A percentile compares a stretch with the other conserved stretches of the same genome.
These are phyloP conservation scores for Pyrenochaeta sp. DNA, from an alignment of 2,329 filamentous ascomycete species.

Conservation along the genomic window DNA sequence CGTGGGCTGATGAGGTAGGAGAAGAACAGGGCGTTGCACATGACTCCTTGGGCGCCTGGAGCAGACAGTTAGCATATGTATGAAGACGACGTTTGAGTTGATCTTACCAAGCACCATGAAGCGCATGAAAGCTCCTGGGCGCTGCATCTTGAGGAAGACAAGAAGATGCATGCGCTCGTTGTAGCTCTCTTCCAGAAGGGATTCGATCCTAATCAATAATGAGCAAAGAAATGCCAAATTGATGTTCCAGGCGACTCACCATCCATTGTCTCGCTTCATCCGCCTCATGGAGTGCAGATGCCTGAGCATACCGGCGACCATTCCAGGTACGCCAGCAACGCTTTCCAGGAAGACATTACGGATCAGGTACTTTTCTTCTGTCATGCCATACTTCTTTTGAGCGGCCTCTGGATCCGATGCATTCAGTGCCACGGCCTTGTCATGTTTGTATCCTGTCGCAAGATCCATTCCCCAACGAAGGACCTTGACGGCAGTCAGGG, in stretches of 20 bases:
- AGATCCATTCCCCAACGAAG: constrained; percentile 82
- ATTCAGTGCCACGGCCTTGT: constrained; percentile 56
- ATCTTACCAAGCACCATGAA: constrained; percentile 77
- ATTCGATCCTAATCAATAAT: constrained; percentile 94
- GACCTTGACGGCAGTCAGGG: constrained; percentile 77
- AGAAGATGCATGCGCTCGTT: constrained; percentile 94
- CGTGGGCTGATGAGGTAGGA: constrained; percentile 85
- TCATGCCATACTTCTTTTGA: constrained; percentile 71
- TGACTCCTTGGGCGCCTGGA: constrained; percentile 61
- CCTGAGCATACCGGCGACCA: constrained; percentile 94
- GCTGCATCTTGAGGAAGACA: constrained; percentile 90
- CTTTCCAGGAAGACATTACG: constrained; percentile 94
- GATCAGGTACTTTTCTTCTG: constrained; percentile 86
- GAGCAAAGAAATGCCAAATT: no score
- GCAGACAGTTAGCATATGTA: not conserved
- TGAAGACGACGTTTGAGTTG: not conserved
- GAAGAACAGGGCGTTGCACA: constrained; percentile 93
- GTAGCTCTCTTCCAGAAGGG: constrained; percentile 85
- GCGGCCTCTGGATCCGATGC: constrained; percentile 58
- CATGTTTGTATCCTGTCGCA: constrained; percentile 80
- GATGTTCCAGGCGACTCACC: no score
- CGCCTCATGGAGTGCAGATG: constrained; percentile 84
- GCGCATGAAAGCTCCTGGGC: constrained; percentile 89
- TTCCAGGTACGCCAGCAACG: constrained; percentile 93
- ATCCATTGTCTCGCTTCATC: constrained; percentile 93